These are phyloP conservation scores for Pilasporangium apinafurcum DNA, from an alignment of 352 stramenopile species.

Conservation along the genomic window DNA sequence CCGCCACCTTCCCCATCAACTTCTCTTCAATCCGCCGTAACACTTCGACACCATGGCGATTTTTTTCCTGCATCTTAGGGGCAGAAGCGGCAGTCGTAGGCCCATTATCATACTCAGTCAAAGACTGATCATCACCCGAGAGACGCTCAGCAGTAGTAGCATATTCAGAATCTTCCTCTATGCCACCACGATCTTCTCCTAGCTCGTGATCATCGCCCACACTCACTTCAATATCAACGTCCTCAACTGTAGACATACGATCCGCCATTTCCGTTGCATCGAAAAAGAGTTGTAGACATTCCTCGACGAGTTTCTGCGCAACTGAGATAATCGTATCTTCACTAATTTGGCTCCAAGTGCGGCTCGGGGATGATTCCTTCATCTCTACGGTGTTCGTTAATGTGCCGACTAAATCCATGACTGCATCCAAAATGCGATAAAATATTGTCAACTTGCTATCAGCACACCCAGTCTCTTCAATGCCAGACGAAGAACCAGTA, in stretches of 20 bases:
- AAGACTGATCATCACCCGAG: neutral
- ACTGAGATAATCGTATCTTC: conserved; percentile 17
- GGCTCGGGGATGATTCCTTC: too few relatives aligned
- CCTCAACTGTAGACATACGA: conserved; percentile 24
- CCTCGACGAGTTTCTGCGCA: conserved; percentile 27
- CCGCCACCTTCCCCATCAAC: conserved; percentile 39
- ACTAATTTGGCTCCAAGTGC: too few relatives aligned
- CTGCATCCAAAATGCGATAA: conserved; percentile 7
- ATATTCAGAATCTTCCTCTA: conserved; percentile 2
- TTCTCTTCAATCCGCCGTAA: conserved; percentile 74
- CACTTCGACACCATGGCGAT: conserved; percentile 56
- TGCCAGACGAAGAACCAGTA: neutral
- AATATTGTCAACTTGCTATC: neutral
- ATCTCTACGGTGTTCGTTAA: neutral
- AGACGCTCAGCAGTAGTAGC: conserved; percentile 1
- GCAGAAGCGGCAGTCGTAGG: neutral
- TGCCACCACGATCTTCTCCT: conserved; percentile 4
- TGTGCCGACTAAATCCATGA: conserved; percentile 19
- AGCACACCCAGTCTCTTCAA: neutral
- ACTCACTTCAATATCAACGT: conserved; percentile 2
- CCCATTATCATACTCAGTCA: neutral
- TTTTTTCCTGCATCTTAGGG: conserved; percentile 19
- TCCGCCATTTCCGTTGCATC: conserved; percentile 59
- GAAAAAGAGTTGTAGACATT: conserved; percentile 58
- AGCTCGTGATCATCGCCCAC: conserved; percentile 2